Evolutionary conservation across 2,329 filamentous ascomycete species (phyloP).

Genomic region (Trichophyton equinum): DNA sequence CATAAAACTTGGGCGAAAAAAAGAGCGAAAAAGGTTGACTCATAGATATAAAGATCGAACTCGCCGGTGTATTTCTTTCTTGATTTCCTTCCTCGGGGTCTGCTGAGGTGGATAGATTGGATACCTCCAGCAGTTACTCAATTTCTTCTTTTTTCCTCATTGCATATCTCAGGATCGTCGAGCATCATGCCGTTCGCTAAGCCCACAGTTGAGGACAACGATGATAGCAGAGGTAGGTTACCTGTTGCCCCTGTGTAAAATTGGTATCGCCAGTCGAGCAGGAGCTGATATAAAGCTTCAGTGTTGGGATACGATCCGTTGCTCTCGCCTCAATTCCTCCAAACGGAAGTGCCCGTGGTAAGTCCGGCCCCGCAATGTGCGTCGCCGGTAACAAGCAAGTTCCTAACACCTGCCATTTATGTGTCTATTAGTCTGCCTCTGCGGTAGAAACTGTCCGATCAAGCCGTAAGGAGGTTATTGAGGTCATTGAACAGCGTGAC

Average conservation of each 20-base stretch:
- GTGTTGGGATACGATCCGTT: constrained; percentile 90
- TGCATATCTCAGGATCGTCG: neutral
- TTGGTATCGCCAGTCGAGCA: neutral
- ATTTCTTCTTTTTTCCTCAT: neutral
- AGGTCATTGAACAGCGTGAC: constrained; percentile 60
- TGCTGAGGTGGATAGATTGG: neutral
- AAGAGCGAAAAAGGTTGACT: neutral
- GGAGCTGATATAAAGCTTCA: constrained; percentile 26
- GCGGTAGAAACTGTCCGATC: constrained; percentile 33
- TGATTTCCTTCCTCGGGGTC: neutral
- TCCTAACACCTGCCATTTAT: neutral
- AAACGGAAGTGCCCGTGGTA: constrained; percentile 64
- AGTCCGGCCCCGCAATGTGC: constrained; percentile 17
- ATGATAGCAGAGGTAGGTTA: constrained; percentile 35
- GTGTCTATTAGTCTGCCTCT: constrained; percentile 22
- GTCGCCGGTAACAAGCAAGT: constrained; percentile 34
- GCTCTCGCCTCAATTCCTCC: constrained; percentile 76
- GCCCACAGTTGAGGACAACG: constrained; percentile 28
- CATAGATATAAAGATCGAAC: neutral
- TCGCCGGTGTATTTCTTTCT: neutral
- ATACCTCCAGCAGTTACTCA: neutral
- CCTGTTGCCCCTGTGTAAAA: constrained; percentile 9
- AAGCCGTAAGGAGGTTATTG: constrained; percentile 45
- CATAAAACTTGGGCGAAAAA: neutral
- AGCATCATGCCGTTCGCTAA: constrained; percentile 32